Conservation (phyloP, 2,329 filamentous ascomycete genomes). For the Neoascochyta sp. region DNA sequence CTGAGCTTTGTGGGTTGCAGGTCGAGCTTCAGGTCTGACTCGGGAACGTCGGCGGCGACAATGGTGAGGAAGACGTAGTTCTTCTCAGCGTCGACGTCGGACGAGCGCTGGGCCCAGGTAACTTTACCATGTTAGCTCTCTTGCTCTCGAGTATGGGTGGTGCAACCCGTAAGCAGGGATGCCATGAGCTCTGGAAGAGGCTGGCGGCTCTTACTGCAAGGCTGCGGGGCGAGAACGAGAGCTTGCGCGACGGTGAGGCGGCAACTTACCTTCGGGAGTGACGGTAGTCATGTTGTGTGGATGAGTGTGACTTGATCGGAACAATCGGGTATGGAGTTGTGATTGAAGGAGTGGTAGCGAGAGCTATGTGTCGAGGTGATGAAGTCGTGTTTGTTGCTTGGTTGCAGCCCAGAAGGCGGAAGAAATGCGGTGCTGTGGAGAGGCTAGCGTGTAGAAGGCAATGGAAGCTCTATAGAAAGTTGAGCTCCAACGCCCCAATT, state of each 20-base stretch:
- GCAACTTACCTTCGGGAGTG: constrained; percentile 41
- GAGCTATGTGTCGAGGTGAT: constrained; percentile 10
- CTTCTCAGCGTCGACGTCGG: constrained; percentile 70
- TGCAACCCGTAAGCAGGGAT: too few species aligned
- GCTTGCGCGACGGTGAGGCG: constrained; percentile 20
- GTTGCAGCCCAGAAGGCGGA: constrained; percentile 26
- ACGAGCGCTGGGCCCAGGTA: constrained; percentile 97
- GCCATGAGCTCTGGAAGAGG: not conserved
- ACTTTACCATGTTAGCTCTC: constrained; percentile 56
- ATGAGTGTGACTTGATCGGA: too few species aligned
- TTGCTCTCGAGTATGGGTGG: too few species aligned
- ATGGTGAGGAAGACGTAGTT: constrained; percentile 96
- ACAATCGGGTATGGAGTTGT: too few species aligned
- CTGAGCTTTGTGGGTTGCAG: constrained; percentile 71
- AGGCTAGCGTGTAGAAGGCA: constrained; percentile 40
- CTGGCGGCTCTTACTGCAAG: constrained; percentile 3
- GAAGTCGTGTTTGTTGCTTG: constrained; percentile 17
- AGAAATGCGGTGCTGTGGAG: constrained; percentile 36
- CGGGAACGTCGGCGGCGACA: constrained; percentile 77
- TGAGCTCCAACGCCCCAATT: constrained; percentile 19
- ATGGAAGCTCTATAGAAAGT: constrained; percentile 38
- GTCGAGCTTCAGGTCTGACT: constrained; percentile 74
- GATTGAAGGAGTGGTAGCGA: constrained; percentile 2
- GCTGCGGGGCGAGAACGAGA: constrained; percentile 1
- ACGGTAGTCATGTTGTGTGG: constrained; percentile 29